Evolutionary conservation across 345 rosid species (phyloP), one percentile per base, ranked within the genome.

Genomic region (Euphorbia lathyris): DNA sequence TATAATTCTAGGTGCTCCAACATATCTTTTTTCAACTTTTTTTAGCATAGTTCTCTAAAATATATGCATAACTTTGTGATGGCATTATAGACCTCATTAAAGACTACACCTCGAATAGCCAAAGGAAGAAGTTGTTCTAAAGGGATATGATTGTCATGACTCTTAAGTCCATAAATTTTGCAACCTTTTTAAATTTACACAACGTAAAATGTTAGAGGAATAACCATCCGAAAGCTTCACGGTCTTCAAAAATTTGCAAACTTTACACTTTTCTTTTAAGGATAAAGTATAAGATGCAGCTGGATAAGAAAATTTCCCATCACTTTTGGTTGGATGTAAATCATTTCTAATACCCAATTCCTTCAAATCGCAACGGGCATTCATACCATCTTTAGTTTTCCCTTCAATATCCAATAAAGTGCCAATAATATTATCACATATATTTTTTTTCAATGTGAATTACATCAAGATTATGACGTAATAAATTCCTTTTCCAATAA

Each of bases 361-460:
- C 9, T 16, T 3, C 3, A 65, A 4, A 48, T 59, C 73, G 1
- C n/a, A 0, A 1, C 30, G 23, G 5, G 52, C 50, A 1, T 74
- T 71, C 0, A 56, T 0, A 4, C 9, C 60, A 7, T 74, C 70
- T 19, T 74, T 74, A 0, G 5, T 50, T 6, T 67, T 79, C 0
- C 65, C 61, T 9, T 71, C 17, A 0, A 66, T 3, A 30, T 74
- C 63, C 38, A 74, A 16, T 1, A 79, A 0, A 1, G 73, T 71
- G 0, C 63, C 48, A 4, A 70, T 11, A 0, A 66, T 14, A 63
- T 58, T 78, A 14, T 66, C 67, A 36, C 40, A 74, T 0, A 79
- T 2, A 48, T n/a, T 62, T 74, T 9, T 66, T 74, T 36, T 70
- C 72, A 11, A 62, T 59, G 5, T 72, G 69, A 48, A 72, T 72